Evolutionary conservation across 1,284 basidiomycete genomes (phyloP).

Genomic region (Ustilago vetiveriae): DNA sequence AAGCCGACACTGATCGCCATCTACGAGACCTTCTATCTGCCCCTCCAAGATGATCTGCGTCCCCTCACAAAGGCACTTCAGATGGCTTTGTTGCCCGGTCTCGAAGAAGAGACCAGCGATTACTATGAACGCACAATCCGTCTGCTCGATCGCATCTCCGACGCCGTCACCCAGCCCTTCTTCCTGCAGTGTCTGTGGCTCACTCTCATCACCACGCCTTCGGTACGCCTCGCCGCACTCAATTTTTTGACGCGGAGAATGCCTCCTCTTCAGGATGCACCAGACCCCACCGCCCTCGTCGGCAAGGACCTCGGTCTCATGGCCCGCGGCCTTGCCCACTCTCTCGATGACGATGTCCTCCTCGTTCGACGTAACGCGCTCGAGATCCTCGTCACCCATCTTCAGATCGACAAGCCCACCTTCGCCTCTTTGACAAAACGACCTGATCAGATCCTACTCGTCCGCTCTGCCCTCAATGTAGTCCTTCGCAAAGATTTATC

Average conservation of each 20-base stretch:
- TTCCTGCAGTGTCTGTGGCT: constrained; percentile 97
- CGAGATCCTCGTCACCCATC: constrained; percentile 58
- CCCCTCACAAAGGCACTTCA: constrained; percentile 94
- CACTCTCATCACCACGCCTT: constrained; percentile 87
- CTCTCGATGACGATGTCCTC: constrained; percentile 82
- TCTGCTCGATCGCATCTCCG: constrained; percentile 82
- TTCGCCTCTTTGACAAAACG: constrained; percentile 28
- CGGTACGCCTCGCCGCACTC: constrained; percentile 83
- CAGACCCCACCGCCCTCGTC: constrained; percentile 35
- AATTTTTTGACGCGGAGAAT: constrained; percentile 85
- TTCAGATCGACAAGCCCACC: constrained; percentile 49
- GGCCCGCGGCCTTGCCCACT: constrained; percentile 87
- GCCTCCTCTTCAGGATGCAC: constrained; percentile 68
- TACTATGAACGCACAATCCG: constrained; percentile 93
- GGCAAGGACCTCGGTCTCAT: constrained; percentile 88
- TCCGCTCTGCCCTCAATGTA: constrained; percentile 55
- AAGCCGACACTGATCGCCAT: constrained; percentile 56
- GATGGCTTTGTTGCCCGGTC: constrained; percentile 81
- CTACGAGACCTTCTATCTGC: constrained; percentile 74
- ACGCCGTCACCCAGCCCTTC: constrained; percentile 76
- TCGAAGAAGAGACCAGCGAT: constrained; percentile 61
- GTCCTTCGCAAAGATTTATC: constrained; percentile 86
- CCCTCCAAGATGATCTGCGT: constrained; percentile 81
- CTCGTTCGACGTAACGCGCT: constrained; percentile 67
- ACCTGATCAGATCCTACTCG: constrained; percentile 51